Conservation (phyloP, 202 grass and related monocot genomes). For the Setaria viridis region DNA sequence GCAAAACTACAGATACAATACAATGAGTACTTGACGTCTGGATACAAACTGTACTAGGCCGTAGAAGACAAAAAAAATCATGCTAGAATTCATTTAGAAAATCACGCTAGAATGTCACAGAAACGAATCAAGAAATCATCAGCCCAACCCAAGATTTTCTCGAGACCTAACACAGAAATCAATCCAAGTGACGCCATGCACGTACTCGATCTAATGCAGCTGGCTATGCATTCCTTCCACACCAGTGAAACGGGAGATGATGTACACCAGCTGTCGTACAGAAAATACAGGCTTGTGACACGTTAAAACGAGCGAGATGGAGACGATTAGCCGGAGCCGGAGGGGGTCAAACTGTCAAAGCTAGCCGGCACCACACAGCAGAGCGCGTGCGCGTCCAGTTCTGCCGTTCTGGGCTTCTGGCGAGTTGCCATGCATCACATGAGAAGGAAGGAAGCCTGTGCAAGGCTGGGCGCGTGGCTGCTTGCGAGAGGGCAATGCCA, state of each 20-base stretch:
- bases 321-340: not conserved
- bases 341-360: not conserved
- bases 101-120: not conserved
- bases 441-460: constrained; percentile 53
- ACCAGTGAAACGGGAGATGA: not conserved
- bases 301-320: not conserved
- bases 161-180: not conserved
- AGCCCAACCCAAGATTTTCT: not conserved
- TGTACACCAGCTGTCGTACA: not conserved
- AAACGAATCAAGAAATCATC: not conserved
- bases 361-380: not conserved
- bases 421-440: constrained; percentile 52
- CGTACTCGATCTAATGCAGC: not conserved
- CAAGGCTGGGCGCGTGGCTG: constrained; percentile 22
- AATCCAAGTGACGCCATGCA: not conserved
- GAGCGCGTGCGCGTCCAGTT: constrained; percentile 24
- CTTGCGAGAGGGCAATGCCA: constrained; percentile 46
- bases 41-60: not conserved
- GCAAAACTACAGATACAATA: too few relatives aligned
- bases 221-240: not conserved
- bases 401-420: not conserved
- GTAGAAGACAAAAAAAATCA: not conserved
- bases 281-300: constrained; percentile 3
- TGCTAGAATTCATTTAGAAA: not conserved
- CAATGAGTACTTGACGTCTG: not conserved